Conservation (phyloP, 2,329 filamentous ascomycete species). For the Colletotrichum tropicale region DNA sequence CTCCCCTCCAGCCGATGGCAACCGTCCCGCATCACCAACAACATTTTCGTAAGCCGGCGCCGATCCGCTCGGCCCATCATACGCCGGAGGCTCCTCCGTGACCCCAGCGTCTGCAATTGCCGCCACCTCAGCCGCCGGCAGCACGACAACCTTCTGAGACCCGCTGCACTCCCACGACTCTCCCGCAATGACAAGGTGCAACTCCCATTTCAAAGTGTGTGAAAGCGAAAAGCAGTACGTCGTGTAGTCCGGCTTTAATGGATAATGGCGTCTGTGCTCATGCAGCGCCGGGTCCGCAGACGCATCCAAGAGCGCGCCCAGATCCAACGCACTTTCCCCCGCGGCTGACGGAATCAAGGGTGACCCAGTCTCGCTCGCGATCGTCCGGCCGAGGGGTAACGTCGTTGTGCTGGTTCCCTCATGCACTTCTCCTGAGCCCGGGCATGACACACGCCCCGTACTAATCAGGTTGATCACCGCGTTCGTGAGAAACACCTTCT, state of each 20-base stretch:
- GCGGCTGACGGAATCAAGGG: not conserved
- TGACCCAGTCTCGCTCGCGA: not conserved
- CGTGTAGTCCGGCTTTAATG: not conserved
- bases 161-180: not conserved
- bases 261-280: not conserved
- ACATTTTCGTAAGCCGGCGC: not conserved
- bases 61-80: not conserved
- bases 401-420: not conserved
- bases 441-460: not conserved
- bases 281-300: not conserved
- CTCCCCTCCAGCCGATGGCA: not conserved
- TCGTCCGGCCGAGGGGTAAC: not conserved
- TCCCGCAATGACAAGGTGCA: not conserved
- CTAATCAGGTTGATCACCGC: not conserved
- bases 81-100: not conserved
- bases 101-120: accelerated
- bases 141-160: not conserved
- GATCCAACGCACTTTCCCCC: not conserved
- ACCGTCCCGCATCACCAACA: not conserved
- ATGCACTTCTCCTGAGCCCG: accelerated
- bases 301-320: not conserved
- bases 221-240: not conserved
- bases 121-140: not conserved
- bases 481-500: not conserved
- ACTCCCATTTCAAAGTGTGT: not conserved